These are phyloP conservation scores for Aspergillus nidulans DNA, from an alignment of 495 filamentous ascomycete species.

Conservation along the genomic window DNA sequence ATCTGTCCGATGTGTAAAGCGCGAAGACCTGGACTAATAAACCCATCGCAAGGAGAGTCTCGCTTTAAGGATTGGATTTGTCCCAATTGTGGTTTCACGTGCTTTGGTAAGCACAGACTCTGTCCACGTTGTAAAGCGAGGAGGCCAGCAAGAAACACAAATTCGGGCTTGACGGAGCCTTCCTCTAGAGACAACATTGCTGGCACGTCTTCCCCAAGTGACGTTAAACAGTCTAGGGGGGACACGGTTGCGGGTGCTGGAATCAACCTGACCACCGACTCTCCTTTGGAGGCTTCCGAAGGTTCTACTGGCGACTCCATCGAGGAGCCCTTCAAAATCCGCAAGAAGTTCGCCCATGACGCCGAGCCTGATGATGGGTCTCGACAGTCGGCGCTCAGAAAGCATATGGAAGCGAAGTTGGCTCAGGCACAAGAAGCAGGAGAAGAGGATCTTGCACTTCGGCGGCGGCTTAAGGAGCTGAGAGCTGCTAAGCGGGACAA, in stretches of 20 bases:
- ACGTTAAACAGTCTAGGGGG: neutral
- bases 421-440: neutral
- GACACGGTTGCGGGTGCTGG: neutral
- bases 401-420: neutral
- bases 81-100: neutral
- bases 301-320: neutral
- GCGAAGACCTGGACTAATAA: conserved; percentile 14
- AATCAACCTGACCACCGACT: neutral
- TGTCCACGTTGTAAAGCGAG: neutral
- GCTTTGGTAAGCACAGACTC: neutral
- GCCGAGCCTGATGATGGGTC: neutral
- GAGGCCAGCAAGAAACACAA: neutral
- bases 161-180: neutral
- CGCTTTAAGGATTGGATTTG: neutral
- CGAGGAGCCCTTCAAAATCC: conserved; percentile 19
- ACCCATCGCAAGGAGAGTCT: neutral
- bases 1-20: conserved; percentile 31
- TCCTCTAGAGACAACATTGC: no score
- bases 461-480: neutral
- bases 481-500: neutral
- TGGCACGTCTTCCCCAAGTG: neutral
- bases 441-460: neutral
- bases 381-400: conserved; percentile 7
- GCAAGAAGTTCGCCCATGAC: conserved; percentile 4
- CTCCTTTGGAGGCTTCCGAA: neutral